Evolutionary conservation across 768 basidiomycete species (phyloP).

Genomic region (Fomitopsis pulvina): DNA sequence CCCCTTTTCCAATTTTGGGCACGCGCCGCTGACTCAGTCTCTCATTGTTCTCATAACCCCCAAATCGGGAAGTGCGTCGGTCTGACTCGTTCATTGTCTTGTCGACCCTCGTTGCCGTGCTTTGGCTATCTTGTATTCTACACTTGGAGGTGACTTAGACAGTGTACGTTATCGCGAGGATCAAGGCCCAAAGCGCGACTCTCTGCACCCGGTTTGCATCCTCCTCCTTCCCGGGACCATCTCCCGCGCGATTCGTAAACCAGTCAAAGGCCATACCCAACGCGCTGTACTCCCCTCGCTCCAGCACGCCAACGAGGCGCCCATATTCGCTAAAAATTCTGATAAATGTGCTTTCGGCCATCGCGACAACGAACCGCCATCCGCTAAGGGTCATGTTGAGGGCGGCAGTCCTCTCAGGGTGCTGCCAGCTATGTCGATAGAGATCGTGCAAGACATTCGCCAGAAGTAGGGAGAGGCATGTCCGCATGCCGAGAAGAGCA

Average conservation of each 20-base stretch:
- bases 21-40: neutral
- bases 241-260: slow-evolving; percentile 38
- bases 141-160: neutral
- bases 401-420: slow-evolving; percentile 27
- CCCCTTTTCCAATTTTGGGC: neutral
- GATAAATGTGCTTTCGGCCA: slow-evolving; percentile 44
- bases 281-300: slow-evolving; percentile 32
- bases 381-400: slow-evolving; percentile 31
- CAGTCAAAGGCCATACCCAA: slow-evolving; percentile 47
- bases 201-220: slow-evolving; percentile 33
- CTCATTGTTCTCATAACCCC: neutral
- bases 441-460: slow-evolving; percentile 43
- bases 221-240: slow-evolving; percentile 39
- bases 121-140: neutral
- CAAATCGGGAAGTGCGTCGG: neutral
- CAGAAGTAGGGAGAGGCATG: slow-evolving; percentile 24
- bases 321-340: slow-evolving; percentile 47
- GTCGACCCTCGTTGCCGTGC: neutral
- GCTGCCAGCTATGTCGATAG: slow-evolving; percentile 39
- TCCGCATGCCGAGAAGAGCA: slow-evolving; percentile 15
- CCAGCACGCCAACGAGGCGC: slow-evolving; percentile 36
- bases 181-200: slow-evolving; percentile 10
- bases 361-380: slow-evolving; percentile 33
- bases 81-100: neutral
- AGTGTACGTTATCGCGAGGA: neutral